phyloP scores from a whole-genome alignment of 306 rosid species.

The Comarum palustre region DNA sequence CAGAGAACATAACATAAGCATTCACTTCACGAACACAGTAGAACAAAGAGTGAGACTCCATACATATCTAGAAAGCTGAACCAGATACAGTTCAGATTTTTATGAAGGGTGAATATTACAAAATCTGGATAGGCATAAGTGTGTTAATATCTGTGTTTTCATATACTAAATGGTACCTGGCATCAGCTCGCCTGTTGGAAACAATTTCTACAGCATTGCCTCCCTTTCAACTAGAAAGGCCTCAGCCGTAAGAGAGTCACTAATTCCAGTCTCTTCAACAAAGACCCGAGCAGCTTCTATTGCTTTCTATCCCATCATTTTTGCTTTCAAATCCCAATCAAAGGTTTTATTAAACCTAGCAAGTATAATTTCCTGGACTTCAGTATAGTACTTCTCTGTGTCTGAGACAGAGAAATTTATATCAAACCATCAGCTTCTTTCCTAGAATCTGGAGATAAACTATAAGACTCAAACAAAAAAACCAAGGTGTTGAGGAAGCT shows the following conservation, averaged over 20 bases:
- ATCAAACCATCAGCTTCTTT: slow-evolving; percentile 18
- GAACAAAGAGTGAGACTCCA: neutral
- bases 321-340: slow-evolving; percentile 87
- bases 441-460: neutral
- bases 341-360: slow-evolving; percentile 74
- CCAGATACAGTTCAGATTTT: neutral
- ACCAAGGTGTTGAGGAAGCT: neutral
- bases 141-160: neutral
- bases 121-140: neutral
- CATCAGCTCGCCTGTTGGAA: slow-evolving; percentile 78
- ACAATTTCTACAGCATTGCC: slow-evolving; percentile 57
- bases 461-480: neutral
- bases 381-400: slow-evolving; percentile 79
- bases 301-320: slow-evolving; percentile 94
- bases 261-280: slow-evolving; percentile 71
- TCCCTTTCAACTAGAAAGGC: slow-evolving; percentile 81
- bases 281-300: slow-evolving; percentile 82
- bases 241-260: slow-evolving; percentile 63
- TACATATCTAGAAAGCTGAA: neutral
- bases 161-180: slow-evolving; percentile 49
- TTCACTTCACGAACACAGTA: neutral
- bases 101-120: neutral
- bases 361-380: slow-evolving; percentile 77
- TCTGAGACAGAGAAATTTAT: slow-evolving; percentile 42
- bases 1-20: neutral